Evolutionary conservation across 2,329 filamentous ascomycete genomes (phyloP).

Genomic region (Thyridium curvatum): DNA sequence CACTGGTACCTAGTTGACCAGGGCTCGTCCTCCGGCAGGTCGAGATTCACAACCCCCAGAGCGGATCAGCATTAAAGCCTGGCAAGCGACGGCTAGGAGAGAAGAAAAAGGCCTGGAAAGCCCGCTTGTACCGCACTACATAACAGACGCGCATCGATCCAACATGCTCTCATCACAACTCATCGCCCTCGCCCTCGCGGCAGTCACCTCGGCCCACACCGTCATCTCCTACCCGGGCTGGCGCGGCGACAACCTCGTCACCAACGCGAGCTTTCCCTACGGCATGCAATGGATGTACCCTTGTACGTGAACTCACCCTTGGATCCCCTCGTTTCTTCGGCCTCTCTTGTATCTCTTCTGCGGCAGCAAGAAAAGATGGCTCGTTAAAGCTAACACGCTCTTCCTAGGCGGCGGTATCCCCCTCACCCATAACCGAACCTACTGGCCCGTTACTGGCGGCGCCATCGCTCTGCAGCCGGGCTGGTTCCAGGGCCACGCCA

Average conservation of each 20-base stretch:
- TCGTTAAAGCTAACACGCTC: neutral
- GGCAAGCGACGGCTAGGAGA: neutral
- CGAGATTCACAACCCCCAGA: neutral
- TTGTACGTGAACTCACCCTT: constrained; percentile 55
- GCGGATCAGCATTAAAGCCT: neutral
- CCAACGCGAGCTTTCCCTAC: constrained; percentile 73
- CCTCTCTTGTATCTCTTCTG: constrained; percentile 2
- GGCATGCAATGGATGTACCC: constrained; percentile 96
- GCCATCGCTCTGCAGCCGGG: constrained; percentile 88
- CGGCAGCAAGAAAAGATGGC: constrained; percentile 1
- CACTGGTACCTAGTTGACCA: neutral
- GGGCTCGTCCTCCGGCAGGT: neutral
- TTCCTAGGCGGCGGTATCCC: constrained; percentile 73
- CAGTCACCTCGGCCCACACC: constrained; percentile 61
- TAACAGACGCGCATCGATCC: constrained; percentile 10
- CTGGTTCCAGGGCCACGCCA: constrained; percentile 87
- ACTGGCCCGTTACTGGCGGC: constrained; percentile 84
- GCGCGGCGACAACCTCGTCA: constrained; percentile 79
- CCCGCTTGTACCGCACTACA: no score
- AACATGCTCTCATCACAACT: constrained; percentile 42
- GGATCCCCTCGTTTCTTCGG: neutral
- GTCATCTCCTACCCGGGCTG: constrained; percentile 82
- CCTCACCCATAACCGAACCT: constrained; percentile 75
- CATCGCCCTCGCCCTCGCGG: constrained; percentile 36
- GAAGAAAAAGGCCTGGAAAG: constrained; percentile 4